Evolutionary conservation across 495 filamentous ascomycete species (phyloP).

Genomic region (Aspergillus homomorphus): DNA sequence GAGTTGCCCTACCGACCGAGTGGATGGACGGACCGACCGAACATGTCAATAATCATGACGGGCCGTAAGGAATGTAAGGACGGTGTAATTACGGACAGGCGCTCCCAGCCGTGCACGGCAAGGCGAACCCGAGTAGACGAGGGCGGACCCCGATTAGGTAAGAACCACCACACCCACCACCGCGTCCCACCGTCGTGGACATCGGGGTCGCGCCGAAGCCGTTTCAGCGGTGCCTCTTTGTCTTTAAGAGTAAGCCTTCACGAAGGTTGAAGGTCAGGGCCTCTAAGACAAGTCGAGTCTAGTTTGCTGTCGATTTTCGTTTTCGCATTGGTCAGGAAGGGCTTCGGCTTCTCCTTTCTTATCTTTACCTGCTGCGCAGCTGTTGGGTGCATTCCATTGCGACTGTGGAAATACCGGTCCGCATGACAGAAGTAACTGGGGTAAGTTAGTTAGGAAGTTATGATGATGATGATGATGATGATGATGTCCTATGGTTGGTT

Average conservation of each 20-base stretch:
- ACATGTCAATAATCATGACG: not conserved
- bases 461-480: too few relatives aligned
- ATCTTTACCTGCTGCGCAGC: too few relatives aligned
- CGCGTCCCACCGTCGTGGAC: not conserved
- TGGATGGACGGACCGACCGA: not conserved
- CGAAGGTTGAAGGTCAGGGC: not conserved
- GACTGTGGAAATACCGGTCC: too few relatives aligned
- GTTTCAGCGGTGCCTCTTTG: constrained; percentile 3
- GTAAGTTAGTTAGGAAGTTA: too few relatives aligned
- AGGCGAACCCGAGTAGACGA: constrained; percentile 2
- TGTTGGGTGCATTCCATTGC: too few relatives aligned
- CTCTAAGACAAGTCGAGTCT: not conserved
- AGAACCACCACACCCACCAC: not conserved
- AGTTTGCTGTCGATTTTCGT: too few relatives aligned
- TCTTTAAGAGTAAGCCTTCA: not conserved
- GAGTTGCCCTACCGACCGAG: constrained; percentile 14
- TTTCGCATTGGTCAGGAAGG: too few relatives aligned
- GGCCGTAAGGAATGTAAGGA: not conserved
- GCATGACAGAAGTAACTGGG: too few relatives aligned
- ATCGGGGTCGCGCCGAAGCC: constrained; percentile 7
- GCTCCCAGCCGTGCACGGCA: constrained; percentile 11
- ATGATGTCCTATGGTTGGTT: not conserved
- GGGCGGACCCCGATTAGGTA: constrained; percentile 1
- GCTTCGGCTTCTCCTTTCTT: too few relatives aligned
- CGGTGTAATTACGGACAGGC: constrained; percentile 3